Conservation (phyloP, 2,329 filamentous ascomycete species). For the Exophiala bonariae region DNA sequence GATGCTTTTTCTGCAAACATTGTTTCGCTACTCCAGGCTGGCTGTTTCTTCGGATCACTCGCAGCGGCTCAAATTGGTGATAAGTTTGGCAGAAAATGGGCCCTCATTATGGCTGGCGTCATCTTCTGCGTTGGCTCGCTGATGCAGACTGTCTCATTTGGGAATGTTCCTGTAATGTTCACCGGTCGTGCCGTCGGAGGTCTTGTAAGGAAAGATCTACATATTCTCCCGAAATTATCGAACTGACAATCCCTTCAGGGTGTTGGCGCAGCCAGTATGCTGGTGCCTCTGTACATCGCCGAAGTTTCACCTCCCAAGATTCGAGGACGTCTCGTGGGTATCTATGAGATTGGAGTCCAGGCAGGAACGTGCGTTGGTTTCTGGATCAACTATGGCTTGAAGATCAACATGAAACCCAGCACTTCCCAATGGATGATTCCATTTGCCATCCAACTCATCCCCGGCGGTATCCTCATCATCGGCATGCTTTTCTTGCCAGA, state of each 20-base stretch:
- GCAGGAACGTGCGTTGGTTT: slow-evolving; percentile 64
- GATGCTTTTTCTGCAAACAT: slow-evolving; percentile 42
- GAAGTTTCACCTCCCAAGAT: slow-evolving; percentile 57
- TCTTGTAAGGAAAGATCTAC: slow-evolving; percentile 26
- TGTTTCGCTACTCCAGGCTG: slow-evolving; percentile 38
- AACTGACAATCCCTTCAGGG: too few species aligned
- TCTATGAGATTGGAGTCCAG: slow-evolving; percentile 68
- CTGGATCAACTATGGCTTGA: slow-evolving; percentile 59
- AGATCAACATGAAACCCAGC: slow-evolving; percentile 30
- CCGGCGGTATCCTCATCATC: slow-evolving; percentile 37
- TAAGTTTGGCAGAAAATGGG: slow-evolving; percentile 36
- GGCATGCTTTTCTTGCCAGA: slow-evolving; percentile 21
- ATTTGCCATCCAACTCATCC: slow-evolving; percentile 49
- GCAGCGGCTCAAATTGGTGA: slow-evolving; percentile 36
- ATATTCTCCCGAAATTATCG: slow-evolving; percentile 35
- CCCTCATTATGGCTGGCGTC: slow-evolving; percentile 35
- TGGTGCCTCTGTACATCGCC: too few species aligned
- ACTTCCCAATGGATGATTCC: slow-evolving; percentile 65
- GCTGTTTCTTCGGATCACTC: slow-evolving; percentile 42
- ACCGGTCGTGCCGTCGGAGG: slow-evolving; percentile 39
- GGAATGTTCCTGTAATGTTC: slow-evolving; percentile 32
- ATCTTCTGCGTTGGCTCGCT: slow-evolving; percentile 38
- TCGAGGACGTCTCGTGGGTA: slow-evolving; percentile 63
- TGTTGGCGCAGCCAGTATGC: too few species aligned
- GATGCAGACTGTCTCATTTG: slow-evolving; percentile 35